phyloP scores from a whole-genome alignment of 176 grass and related monocot species.

The Guadua angustifolia region DNA sequence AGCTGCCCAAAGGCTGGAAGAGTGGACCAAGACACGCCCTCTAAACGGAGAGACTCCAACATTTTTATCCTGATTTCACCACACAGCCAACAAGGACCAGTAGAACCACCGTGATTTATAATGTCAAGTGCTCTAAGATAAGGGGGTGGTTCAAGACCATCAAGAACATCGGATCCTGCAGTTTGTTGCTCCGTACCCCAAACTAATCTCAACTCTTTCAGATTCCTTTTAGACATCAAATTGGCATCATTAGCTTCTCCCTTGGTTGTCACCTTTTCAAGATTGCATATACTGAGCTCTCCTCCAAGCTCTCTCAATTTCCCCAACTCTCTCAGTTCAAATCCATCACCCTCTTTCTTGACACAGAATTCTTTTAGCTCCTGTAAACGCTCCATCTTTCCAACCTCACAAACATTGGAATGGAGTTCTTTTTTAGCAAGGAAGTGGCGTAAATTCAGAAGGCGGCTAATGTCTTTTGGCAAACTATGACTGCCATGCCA shows the following conservation, averaged over 20 bases:
- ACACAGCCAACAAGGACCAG: no score
- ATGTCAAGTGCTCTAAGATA: no score
- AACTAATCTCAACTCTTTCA: not conserved
- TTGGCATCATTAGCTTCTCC: no score
- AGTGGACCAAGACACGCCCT: no score
- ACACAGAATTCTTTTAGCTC: conserved; percentile 1
- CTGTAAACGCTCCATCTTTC: conserved; percentile 10
- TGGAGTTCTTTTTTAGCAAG: not conserved
- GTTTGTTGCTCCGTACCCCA: not conserved
- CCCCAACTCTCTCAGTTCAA: conserved; percentile 1
- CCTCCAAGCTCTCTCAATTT: not conserved
- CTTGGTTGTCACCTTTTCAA: no score
- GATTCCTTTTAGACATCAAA: not conserved
- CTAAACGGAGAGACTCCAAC: no score
- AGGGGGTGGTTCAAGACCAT: no score
- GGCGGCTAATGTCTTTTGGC: not conserved
- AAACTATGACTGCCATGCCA: not conserved
- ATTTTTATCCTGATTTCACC: no score
- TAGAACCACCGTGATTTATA: no score
- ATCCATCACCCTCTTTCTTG: not conserved
- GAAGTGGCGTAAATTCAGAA: not conserved
- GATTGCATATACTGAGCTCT: no score
- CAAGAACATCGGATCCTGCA: not conserved
- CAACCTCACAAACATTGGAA: conserved; percentile 19
- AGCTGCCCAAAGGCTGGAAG: no score